phyloP scores from a whole-genome alignment of 2,329 filamentous ascomycete genomes.

The Phaeomoniella chlamydospora region DNA sequence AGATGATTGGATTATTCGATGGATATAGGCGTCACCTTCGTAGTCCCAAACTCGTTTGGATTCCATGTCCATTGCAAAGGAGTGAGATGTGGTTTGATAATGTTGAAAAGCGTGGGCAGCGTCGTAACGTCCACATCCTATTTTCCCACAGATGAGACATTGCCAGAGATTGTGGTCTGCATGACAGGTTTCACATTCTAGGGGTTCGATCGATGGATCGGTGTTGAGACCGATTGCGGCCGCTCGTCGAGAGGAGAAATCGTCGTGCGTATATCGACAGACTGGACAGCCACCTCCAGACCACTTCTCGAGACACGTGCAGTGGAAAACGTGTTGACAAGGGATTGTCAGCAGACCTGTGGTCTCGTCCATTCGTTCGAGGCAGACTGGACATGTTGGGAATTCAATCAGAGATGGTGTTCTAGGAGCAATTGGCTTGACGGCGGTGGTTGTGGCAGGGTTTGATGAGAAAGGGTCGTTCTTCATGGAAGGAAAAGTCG shows the following conservation, averaged over 20 bases:
- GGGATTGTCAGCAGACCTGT: slow-evolving; percentile 89
- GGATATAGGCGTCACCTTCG: slow-evolving; percentile 86
- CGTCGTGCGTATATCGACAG: slow-evolving; percentile 71
- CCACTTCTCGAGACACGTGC: slow-evolving; percentile 92
- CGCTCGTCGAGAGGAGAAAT: slow-evolving; percentile 21
- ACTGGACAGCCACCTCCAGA: slow-evolving; percentile 87
- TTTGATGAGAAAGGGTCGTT: slow-evolving; percentile 50
- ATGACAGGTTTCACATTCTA: slow-evolving; percentile 66
- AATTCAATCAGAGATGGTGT: slow-evolving; percentile 81
- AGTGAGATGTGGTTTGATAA: slow-evolving; percentile 79
- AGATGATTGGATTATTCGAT: slow-evolving; percentile 54
- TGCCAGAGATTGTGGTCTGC: slow-evolving; percentile 74
- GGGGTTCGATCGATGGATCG: slow-evolving; percentile 19
- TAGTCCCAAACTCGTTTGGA: slow-evolving; percentile 99
- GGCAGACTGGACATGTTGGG: slow-evolving; percentile 88
- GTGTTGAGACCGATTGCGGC: slow-evolving; percentile 1
- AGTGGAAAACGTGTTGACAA: slow-evolving; percentile 96
- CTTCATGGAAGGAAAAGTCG: slow-evolving; percentile 44
- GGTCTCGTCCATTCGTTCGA: slow-evolving; percentile 97
- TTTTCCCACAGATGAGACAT: slow-evolving; percentile 81
- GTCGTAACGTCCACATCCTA: slow-evolving; percentile 91
- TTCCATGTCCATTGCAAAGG: slow-evolving; percentile 81
- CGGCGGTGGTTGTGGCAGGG: slow-evolving; percentile 25
- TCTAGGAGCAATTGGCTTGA: slow-evolving; percentile 53
- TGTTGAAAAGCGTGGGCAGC: slow-evolving; percentile 85